These are phyloP conservation scores for Boletus patriciae DNA, from an alignment of 768 basidiomycete genomes.

Conservation along the genomic window DNA sequence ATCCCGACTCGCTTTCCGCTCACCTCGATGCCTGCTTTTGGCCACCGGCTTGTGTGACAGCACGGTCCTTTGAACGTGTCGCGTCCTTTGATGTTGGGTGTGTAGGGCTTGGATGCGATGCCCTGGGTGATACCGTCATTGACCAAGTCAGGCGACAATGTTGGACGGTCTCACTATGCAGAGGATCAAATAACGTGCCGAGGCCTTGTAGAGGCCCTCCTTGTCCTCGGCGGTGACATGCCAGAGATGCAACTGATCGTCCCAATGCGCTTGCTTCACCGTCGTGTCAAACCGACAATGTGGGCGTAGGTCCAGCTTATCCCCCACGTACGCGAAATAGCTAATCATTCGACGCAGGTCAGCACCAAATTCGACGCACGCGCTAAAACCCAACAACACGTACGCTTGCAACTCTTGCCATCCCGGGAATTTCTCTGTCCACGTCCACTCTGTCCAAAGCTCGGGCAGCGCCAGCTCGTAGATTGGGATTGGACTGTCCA, in stretches of 20 bases:
- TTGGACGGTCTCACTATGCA: conserved; percentile 6
- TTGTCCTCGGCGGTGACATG: conserved; percentile 8
- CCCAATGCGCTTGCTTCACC: conserved; percentile 15
- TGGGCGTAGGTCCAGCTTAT: conserved; percentile 12
- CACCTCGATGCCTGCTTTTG: conserved; percentile 8
- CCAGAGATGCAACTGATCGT: conserved; percentile 15
- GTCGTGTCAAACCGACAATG: conserved; percentile 14
- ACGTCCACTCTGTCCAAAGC: conserved; percentile 16
- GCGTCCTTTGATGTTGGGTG: conserved; percentile 13
- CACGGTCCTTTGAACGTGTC: conserved; percentile 9
- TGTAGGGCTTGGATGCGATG: conserved; percentile 5
- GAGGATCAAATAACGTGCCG: conserved; percentile 7
- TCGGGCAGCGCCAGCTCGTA: conserved; percentile 12
- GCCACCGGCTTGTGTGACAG: conserved; percentile 14
- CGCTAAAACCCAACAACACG: neutral
- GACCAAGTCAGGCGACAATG: neutral
- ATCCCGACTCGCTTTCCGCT: conserved; percentile 11
- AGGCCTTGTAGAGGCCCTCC: neutral
- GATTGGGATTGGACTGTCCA: conserved; percentile 6
- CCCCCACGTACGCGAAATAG: conserved; percentile 8
- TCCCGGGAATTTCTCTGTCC: conserved; percentile 12
- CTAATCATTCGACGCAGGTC: neutral
- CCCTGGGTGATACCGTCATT: neutral
- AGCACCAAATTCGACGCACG: too few species aligned
- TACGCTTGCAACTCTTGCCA: conserved; percentile 14